These are phyloP conservation scores for Heimioporus sp. DNA, from an alignment of 768 basidiomycete species.

Conservation along the genomic window DNA sequence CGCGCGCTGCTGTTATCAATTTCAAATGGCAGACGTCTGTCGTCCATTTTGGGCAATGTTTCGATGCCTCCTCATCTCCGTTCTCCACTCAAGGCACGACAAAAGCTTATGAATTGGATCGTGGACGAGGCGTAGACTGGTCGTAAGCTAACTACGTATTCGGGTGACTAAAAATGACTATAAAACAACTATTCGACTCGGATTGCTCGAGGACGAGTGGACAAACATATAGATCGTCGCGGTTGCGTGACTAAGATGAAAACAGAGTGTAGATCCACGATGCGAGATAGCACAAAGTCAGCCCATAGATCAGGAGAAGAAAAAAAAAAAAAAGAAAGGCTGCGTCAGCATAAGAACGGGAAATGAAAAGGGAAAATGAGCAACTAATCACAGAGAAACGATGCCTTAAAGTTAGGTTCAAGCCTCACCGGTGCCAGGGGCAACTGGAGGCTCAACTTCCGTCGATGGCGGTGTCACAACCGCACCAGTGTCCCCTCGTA, in stretches of 20 bases:
- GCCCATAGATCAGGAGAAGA: neutral
- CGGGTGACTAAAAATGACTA: conserved; percentile 7
- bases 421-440: conserved; percentile 3
- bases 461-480: conserved; percentile 36
- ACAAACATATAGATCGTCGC: conserved; percentile 3
- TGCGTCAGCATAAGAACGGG: conserved; percentile 2
- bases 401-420: conserved; percentile 7
- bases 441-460: conserved; percentile 13
- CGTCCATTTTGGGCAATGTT: conserved; percentile 4
- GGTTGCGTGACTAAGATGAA: conserved; percentile 13
- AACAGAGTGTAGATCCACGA: conserved; percentile 15
- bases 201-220: neutral
- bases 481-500: conserved; percentile 22
- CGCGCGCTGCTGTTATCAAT: conserved; percentile 20
- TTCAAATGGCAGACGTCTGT: conserved; percentile 20
- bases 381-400: neutral
- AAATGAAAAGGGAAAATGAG: neutral
- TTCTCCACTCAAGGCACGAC: neutral
- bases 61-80: conserved; percentile 11
- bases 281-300: conserved; percentile 14
- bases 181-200: conserved; percentile 20
- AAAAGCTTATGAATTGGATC: conserved; percentile 14
- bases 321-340: conserved; percentile 2
- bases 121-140: conserved; percentile 15
- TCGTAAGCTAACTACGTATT: conserved; percentile 23